Evolutionary conservation across 2,329 filamentous ascomycete genomes (phyloP).

Genomic region (Penicillium sp.): DNA sequence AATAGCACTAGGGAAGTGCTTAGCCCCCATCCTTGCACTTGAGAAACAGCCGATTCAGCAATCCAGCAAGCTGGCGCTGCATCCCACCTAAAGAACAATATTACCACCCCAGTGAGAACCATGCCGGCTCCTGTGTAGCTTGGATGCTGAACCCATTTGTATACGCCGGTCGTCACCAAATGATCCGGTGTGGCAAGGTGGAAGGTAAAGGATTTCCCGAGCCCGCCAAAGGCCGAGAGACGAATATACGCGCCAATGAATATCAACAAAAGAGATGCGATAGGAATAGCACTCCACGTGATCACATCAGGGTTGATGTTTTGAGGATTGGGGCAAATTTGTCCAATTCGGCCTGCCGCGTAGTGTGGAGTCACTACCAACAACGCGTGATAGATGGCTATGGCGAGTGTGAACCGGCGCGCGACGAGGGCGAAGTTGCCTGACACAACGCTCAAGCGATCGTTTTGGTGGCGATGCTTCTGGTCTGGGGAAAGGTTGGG

Average conservation of each 20-base stretch:
- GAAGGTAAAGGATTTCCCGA: constrained; percentile 59
- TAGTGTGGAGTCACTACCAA: constrained; percentile 11
- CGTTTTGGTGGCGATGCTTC: constrained; percentile 13
- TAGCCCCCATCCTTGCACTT: constrained; percentile 16
- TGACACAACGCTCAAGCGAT: constrained; percentile 21
- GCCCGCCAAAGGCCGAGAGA: constrained; percentile 43
- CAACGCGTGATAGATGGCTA: constrained; percentile 23
- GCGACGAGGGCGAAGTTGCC: constrained; percentile 6
- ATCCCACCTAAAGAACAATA: constrained; percentile 42
- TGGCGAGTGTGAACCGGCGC: constrained; percentile 8
- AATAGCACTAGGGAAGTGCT: not conserved
- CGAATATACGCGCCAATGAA: constrained; percentile 29
- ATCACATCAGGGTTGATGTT: constrained; percentile 22
- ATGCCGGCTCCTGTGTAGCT: constrained; percentile 51
- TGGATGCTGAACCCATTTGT: constrained; percentile 54
- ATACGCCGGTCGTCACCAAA: constrained; percentile 52
- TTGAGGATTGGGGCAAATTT: constrained; percentile 20
- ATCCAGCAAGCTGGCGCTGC: constrained; percentile 44
- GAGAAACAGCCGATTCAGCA: not conserved
- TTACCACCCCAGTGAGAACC: constrained; percentile 23
- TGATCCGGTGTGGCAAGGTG: constrained; percentile 49
- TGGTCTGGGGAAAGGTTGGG: constrained; percentile 19
- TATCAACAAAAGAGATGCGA: constrained; percentile 20
- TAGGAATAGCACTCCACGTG: constrained; percentile 24
- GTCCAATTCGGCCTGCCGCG: constrained; percentile 1